Evolutionary conservation across 768 basidiomycete species (phyloP), one percentile per base, ranked within the genome.

Genomic region (Psilocybe tampanensis): DNA sequence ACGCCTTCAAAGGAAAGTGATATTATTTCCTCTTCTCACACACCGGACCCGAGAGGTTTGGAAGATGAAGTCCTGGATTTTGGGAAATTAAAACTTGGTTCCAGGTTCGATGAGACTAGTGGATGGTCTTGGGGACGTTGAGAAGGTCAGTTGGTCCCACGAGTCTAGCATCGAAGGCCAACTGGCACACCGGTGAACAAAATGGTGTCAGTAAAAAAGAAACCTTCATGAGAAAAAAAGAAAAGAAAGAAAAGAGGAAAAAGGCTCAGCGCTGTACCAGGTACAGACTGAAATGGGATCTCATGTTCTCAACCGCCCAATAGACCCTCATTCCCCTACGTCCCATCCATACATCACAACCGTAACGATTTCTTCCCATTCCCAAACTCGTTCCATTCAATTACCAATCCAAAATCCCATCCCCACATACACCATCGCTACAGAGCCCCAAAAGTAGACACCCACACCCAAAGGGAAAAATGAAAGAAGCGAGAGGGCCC

Each of bases 261-360:
- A 48, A 48, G 47, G 47, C 47, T 48, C 47, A 48, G 47, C 18
- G 47, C 47, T 48, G 29, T 17, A 48, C 47, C 13, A 48, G 19
- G 29, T 33, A 17, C 29, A 48, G 47, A 18, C 47, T 48, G n/a
- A 19, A 48, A 32, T 12, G 3, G 32, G 29, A 48, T 48, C 47
- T 48, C 47, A 48, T 48, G 12, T 48, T 48, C 29, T 9, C 47
- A 48, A 48, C 47, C 47, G 19, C 26, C 29, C 29, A 24, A 39
- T n/a, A 19, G 8, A 24, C 32, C 47, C 26, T 17, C 11, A 48
- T 6, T 8, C 6, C 29, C 15, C 26, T 3, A 33, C 26, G 17
- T 6, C 15, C 47, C 29, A 29, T 48, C 26, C 45, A 11, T 17
- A n/a, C 8, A n/a, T 12, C 12, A 9, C n/a, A 12, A 21, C 22